Evolutionary conservation across 1,284 basidiomycete genomes (phyloP).

Genomic region (Xerocomus alliaceus): DNA sequence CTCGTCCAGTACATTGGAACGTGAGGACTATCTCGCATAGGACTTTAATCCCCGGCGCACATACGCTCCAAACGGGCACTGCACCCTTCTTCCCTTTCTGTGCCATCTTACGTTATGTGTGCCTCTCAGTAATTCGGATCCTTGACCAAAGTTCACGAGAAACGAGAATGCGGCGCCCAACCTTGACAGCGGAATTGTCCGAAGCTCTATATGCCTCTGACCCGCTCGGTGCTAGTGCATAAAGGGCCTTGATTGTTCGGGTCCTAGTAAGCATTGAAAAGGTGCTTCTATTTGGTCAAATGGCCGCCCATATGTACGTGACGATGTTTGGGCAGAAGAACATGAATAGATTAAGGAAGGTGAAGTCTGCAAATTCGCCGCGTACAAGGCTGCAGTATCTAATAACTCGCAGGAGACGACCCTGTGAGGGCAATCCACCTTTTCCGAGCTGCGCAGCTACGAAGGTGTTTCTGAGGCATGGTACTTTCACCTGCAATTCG

Average conservation of each 20-base stretch:
- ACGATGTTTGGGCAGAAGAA: neutral
- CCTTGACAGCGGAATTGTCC: neutral
- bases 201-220: constrained; percentile 6
- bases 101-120: constrained; percentile 27
- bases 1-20: neutral
- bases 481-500: neutral
- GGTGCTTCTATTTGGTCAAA: no score
- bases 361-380: neutral
- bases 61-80: constrained; percentile 2
- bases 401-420: neutral
- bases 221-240: neutral
- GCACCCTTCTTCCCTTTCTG: constrained; percentile 1
- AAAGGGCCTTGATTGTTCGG: neutral
- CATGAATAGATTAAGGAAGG: neutral
- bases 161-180: neutral
- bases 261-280: neutral
- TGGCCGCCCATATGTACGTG: constrained; percentile 5
- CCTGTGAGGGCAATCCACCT: constrained; percentile 9
- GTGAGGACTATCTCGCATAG: no score
- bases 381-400: neutral
- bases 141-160: constrained; percentile 10
- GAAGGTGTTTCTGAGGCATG: constrained; percentile 6
- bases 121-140: constrained; percentile 6
- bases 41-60: neutral
- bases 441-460: neutral